Percentiles rank a stretch among this genome's conserved stretches.
These are phyloP conservation scores for Arthrinium puccinioides DNA, from an alignment of 2,329 filamentous ascomycete genomes.

Conservation along the genomic window DNA sequence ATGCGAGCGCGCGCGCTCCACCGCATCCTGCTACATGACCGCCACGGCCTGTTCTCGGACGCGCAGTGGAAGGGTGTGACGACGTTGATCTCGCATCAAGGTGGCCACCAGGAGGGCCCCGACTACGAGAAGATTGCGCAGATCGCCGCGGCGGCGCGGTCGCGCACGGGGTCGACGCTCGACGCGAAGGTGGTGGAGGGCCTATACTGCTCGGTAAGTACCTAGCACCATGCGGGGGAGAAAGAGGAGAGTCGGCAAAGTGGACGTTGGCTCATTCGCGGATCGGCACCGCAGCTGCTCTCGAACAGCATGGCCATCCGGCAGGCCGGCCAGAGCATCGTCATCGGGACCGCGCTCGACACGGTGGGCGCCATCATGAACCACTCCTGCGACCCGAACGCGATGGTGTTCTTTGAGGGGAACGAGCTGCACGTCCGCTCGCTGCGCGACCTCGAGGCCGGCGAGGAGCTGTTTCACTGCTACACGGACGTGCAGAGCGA, in stretches of 20 bases:
- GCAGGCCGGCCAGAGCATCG: constrained; percentile 9
- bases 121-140: constrained; percentile 6
- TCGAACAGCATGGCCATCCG: constrained; percentile 19
- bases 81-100: constrained; percentile 17
- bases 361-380: constrained; percentile 23
- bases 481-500: constrained; percentile 20
- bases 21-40: constrained; percentile 19
- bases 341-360: constrained; percentile 22
- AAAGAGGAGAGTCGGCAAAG: constrained; percentile 6
- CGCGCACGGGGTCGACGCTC: neutral
- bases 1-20: constrained; percentile 12
- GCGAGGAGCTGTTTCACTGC: constrained; percentile 26
- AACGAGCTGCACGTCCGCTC: constrained; percentile 22
- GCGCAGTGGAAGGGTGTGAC: constrained; percentile 9
- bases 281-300: constrained; percentile 11
- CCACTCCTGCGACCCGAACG: constrained; percentile 29
- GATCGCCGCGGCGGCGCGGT: constrained; percentile 2
- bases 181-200: constrained; percentile 1
- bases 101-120: constrained; percentile 7
- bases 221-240: too few relatives aligned
- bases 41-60: constrained; percentile 10
- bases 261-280: neutral
- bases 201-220: constrained; percentile 3
- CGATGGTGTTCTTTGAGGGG: constrained; percentile 23
- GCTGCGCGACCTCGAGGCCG: constrained; percentile 18